These are phyloP conservation scores for Claviceps sorghi DNA, from an alignment of 2,329 filamentous ascomycete species.

Conservation along the genomic window DNA sequence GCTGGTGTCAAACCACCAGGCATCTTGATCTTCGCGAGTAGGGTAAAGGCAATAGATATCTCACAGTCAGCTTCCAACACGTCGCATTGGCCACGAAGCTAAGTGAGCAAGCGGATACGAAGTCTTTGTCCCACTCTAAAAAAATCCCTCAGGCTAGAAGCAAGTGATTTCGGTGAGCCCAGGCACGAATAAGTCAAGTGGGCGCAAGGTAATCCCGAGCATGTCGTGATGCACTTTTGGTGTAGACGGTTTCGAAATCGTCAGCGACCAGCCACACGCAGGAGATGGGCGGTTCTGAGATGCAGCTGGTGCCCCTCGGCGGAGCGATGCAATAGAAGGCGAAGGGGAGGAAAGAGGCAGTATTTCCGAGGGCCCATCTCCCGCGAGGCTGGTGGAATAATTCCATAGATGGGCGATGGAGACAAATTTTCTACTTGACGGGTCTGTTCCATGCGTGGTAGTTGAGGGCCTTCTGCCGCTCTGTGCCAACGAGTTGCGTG, in stretches of 20 bases:
- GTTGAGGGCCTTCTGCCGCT: neutral
- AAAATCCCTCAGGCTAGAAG: neutral
- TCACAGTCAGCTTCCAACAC: neutral
- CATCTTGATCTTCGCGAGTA: neutral
- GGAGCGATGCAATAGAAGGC: neutral
- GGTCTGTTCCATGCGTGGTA: neutral
- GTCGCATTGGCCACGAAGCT: neutral
- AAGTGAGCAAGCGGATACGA: neutral
- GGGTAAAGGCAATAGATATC: neutral
- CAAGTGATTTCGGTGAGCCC: neutral
- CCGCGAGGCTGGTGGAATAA: neutral
- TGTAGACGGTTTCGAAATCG: neutral
- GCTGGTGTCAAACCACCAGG: neutral
- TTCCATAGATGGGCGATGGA: neutral
- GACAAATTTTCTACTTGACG: neutral
- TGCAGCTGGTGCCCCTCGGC: neutral
- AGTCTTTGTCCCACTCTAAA: neutral
- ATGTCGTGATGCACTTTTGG: no score
- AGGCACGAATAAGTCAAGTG: neutral
- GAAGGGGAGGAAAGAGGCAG: neutral
- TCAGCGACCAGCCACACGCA: neutral
- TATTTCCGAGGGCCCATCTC: neutral
- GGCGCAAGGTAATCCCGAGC: no score
- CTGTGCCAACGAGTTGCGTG: neutral
- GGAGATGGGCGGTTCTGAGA: neutral